These are phyloP conservation scores for Macaranga tanarius DNA, from an alignment of 441 rosid genomes.

Conservation along the genomic window DNA sequence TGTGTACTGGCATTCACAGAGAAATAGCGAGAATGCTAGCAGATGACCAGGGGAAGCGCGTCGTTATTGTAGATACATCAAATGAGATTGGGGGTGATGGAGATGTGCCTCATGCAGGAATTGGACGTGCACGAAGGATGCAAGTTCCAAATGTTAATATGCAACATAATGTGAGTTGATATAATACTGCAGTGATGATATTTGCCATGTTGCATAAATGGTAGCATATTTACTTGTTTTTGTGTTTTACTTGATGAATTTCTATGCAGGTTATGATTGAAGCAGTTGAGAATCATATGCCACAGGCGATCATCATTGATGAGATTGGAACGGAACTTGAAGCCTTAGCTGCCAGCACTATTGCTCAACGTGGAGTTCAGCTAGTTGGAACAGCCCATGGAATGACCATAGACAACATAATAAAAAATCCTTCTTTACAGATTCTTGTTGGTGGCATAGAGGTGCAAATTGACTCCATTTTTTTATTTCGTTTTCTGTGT, in stretches of 20 bases:
- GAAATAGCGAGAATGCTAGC: conserved; percentile 93
- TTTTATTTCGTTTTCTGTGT: conserved; percentile 11
- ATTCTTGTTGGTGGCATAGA: conserved; percentile 90
- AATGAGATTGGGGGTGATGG: conserved; percentile 99
- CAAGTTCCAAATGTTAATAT: conserved; percentile 91
- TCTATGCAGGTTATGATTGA: conserved; percentile 86
- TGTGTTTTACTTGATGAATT: conserved; percentile 16
- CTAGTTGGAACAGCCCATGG: conserved; percentile 97
- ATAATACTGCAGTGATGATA: not conserved
- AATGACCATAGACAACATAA: conserved; percentile 79
- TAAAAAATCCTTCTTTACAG: conserved; percentile 89
- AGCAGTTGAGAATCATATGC: conserved; percentile 99
- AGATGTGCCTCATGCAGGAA: conserved; percentile 93
- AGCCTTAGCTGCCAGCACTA: conserved; percentile 95
- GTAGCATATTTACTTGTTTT: not conserved
- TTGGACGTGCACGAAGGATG: conserved; percentile 96
- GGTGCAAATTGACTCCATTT: conserved; percentile 39
- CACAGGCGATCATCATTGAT: conserved; percentile 82
- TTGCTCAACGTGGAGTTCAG: conserved; percentile 97
- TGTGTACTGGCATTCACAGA: conserved; percentile 36
- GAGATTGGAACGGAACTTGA: conserved; percentile 97
- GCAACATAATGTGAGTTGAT: conserved; percentile 76
- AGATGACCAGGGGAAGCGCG: conserved; percentile 86
- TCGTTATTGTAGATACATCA: conserved; percentile 88
- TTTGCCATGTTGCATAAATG: not conserved